Conservation (phyloP, 345 rosid genomes). For the Linum tenue region DNA sequence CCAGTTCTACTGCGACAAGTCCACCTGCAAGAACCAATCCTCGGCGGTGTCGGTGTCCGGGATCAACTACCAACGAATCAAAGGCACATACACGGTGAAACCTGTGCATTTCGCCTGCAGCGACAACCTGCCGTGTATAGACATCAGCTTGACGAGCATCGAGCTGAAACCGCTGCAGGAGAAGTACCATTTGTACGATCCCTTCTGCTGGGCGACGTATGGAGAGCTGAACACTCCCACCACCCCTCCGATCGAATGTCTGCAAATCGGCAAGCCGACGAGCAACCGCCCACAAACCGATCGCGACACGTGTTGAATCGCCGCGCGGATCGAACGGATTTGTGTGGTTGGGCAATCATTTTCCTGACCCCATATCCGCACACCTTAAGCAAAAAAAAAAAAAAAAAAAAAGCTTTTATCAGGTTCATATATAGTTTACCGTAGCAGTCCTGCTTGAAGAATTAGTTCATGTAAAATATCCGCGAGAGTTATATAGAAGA, state of each 20-base stretch:
- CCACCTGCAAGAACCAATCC: slow-evolving; percentile 62
- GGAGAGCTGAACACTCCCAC: slow-evolving; percentile 76
- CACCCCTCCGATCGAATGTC: slow-evolving; percentile 71
- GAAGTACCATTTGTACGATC: slow-evolving; percentile 60
- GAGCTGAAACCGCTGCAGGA: slow-evolving; percentile 65
- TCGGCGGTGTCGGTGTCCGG: slow-evolving; percentile 81
- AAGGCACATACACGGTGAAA: slow-evolving; percentile 86
- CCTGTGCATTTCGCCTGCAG: slow-evolving; percentile 94
- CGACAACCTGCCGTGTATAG: slow-evolving; percentile 73
- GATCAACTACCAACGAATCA: slow-evolving; percentile 66
- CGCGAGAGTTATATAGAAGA: too few species aligned
- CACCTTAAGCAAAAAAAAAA: slow-evolving; percentile 24
- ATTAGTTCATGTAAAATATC: too few species aligned
- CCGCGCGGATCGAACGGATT: slow-evolving; percentile 15
- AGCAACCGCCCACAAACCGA: slow-evolving; percentile 54
- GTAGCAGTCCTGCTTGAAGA: too few species aligned
- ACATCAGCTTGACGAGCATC: slow-evolving; percentile 56
- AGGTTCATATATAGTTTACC: too few species aligned
- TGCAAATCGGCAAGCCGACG: slow-evolving; percentile 80
- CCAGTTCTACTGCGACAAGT: slow-evolving; percentile 83
- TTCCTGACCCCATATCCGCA: slow-evolving; percentile 40
- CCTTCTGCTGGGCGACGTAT: slow-evolving; percentile 92
- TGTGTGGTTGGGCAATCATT: slow-evolving; percentile 41
- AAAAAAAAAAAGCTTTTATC: slow-evolving; percentile 9
- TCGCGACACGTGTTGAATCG: slow-evolving; percentile 52